Base-by-base conservation (phyloP, 345 rosid genomes). In the Hibiscus tridactylites region DNA sequence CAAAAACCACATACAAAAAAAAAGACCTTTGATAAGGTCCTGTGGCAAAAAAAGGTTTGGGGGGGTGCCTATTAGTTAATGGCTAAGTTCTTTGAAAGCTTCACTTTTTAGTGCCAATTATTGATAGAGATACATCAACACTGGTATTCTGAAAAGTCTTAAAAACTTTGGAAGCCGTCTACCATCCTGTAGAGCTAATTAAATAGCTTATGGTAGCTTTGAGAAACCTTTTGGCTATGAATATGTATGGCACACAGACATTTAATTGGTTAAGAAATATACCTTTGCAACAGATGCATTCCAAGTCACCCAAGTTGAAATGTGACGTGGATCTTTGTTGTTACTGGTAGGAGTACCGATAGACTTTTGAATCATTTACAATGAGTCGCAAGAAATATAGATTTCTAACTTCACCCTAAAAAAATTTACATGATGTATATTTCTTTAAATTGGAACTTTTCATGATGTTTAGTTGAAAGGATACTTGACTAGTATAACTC, bases 221-320 rank as follows among this genome's bases (percentile, higher is more conserved):
- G 8, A 24, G 35, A 24, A 21, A 46, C 56, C 35, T 24, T 24
- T 15, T 5, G 31, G 54, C 56, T 15, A 2, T 42, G 29, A 19
- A 19, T 63, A 17, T 64, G 52, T 26, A 46, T 52, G 17, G 10
- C 57, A 47, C 9, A 9, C 12, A 3, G 12, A 46, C 21, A 24
- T 66, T 66, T 4, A 12, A 65, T 33, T 46, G 33, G 53, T 44
- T 44, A 33, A 47, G 70, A 66, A 47, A 66, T 66, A 66, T 67
- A 33, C 7, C 71, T 26, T 7, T 67, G 70, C 21, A 6, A 26
- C 5, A 13, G 8, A 10, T 67, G 58, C 71, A 28, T 67, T 67
- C 17, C 31, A 16, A 26, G 42, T 15, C 31, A 53, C 6, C 49
- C 24, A 5, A 53, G 31, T 52, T 68, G 16, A 52, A 50, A 52